These are phyloP conservation scores for Aspergillus mulundensis DNA, from an alignment of 495 filamentous ascomycete species.

Conservation along the genomic window DNA sequence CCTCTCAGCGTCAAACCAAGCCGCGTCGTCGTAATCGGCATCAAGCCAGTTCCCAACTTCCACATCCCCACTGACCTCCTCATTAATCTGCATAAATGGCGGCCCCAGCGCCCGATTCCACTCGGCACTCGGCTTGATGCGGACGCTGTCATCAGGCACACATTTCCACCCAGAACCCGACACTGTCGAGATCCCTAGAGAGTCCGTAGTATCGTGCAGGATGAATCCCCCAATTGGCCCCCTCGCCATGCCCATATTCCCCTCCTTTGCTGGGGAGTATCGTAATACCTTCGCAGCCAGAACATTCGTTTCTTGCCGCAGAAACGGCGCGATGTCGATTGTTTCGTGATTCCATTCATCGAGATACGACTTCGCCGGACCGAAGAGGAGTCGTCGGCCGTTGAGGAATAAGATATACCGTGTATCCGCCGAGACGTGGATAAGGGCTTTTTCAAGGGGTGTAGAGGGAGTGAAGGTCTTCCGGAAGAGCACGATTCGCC, in stretches of 20 bases:
- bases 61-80: conserved; percentile 12
- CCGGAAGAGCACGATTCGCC: conserved; percentile 24
- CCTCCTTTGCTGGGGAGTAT: conserved; percentile 16
- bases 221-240: conserved; percentile 23
- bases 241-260: conserved; percentile 21
- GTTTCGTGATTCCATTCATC: conserved; percentile 27
- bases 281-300: conserved; percentile 24
- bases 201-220: neutral
- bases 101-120: conserved; percentile 27
- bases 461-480: conserved; percentile 14
- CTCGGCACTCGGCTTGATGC: conserved; percentile 15
- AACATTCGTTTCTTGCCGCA: conserved; percentile 16
- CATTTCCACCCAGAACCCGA: conserved; percentile 18
- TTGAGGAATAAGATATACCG: conserved; percentile 29
- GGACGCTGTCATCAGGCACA: conserved; percentile 10
- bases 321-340: conserved; percentile 22
- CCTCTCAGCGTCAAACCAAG: conserved; percentile 15
- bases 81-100: conserved; percentile 24
- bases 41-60: conserved; percentile 14
- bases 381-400: conserved; percentile 21
- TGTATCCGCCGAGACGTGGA: conserved; percentile 28
- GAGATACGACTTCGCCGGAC: conserved; percentile 24
- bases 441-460: neutral
- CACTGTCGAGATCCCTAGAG: conserved; percentile 6
- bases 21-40: conserved; percentile 14